A percentile compares a stretch with the other conserved stretches of the same genome.
Conservation (phyloP, 805 yeast species). For the Ascoidea tarda region DNA sequence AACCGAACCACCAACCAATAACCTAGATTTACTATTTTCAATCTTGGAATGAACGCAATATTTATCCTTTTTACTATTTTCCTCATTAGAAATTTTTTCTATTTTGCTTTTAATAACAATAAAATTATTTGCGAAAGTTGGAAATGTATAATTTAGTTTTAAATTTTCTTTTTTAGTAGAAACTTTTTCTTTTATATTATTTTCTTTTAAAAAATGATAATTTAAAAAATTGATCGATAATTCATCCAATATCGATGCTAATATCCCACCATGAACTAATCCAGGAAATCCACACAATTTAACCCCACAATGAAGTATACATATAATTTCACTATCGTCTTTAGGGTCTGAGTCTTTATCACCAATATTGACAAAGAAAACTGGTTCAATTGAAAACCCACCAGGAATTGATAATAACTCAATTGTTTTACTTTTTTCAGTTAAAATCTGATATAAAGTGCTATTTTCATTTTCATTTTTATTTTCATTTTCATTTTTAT, state of each 20-base stretch:
- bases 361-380: slow-evolving; percentile 22
- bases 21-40: slow-evolving; percentile 30
- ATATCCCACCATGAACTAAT: slow-evolving; percentile 77
- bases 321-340: slow-evolving; percentile 38
- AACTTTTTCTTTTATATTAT: slow-evolving; percentile 17
- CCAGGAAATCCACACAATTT: slow-evolving; percentile 78
- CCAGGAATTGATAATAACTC: slow-evolving; percentile 47
- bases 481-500: neutral
- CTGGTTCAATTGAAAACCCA: slow-evolving; percentile 63
- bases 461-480: neutral
- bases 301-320: slow-evolving; percentile 67
- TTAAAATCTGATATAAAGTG: neutral
- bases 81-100: slow-evolving; percentile 1
- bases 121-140: slow-evolving; percentile 70
- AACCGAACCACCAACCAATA: slow-evolving; percentile 45
- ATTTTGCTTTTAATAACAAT: slow-evolving; percentile 45
- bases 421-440: neutral
- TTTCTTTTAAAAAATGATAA: slow-evolving; percentile 15
- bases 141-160: slow-evolving; percentile 43
- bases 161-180: slow-evolving; percentile 32
- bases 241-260: slow-evolving; percentile 73
- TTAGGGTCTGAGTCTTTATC: slow-evolving; percentile 25
- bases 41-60: slow-evolving; percentile 21
- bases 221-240: slow-evolving; percentile 42
- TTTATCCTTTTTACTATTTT: slow-evolving; percentile 11